Evolutionary conservation across 164 flowering plant genomes (phyloP).

Genomic region (Santalum album): DNA sequence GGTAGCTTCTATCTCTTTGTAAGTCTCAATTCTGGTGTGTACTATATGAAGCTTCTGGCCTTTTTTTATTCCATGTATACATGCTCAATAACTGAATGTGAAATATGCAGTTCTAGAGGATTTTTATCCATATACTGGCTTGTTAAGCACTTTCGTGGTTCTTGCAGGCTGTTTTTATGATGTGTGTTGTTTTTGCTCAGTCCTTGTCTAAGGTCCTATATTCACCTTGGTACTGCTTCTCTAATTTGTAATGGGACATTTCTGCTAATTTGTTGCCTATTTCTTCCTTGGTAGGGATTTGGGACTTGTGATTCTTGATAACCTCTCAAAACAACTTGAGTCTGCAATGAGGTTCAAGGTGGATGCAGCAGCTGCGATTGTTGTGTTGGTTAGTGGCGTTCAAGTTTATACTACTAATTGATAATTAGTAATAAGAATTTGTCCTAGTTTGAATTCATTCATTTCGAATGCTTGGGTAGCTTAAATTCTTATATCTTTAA

Average conservation of each 20-base stretch:
- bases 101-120: neutral
- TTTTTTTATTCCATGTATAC: too few species aligned
- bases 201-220: constrained; percentile 64
- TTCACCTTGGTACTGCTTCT: constrained; percentile 3
- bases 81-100: too few species aligned
- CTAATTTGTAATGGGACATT: neutral
- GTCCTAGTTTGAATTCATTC: too few species aligned
- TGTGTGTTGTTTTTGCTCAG: constrained; percentile 66
- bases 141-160: neutral
- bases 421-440: too few species aligned
- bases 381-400: neutral
- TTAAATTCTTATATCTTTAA: too few species aligned
- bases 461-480: too few species aligned
- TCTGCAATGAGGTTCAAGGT: constrained; percentile 66
- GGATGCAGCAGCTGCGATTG: neutral
- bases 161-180: constrained; percentile 80
- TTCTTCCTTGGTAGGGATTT: constrained; percentile 54
- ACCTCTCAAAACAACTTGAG: constrained; percentile 54
- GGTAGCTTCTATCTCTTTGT: too few species aligned
- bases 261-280: neutral
- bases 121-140: neutral
- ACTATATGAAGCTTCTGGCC: too few species aligned
- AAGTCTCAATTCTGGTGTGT: too few species aligned
- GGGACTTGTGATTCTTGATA: constrained; percentile 51
- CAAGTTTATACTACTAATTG: too few species aligned